Base-by-base conservation (phyloP, 305 asterid genomes). In the Fraxinus latifolia region DNA sequence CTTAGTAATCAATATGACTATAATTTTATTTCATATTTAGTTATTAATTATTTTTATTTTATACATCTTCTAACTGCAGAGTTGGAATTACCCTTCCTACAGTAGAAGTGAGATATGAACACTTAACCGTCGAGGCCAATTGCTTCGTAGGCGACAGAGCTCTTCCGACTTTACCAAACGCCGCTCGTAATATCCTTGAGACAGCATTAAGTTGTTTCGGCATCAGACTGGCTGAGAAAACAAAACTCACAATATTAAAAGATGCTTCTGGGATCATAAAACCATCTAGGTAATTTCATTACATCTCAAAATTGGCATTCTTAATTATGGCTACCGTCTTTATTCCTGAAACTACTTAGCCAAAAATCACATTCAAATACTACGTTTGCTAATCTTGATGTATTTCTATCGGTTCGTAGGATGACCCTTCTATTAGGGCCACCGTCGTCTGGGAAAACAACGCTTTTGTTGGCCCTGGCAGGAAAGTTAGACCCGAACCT, bases 351-450 rank as follows among this genome's bases (percentile, higher is more conserved):
- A 58, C 68, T 58, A 58, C 68, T 31, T 32, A 36, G 62, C 25
- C 12, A 17, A 15, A 23, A 19, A 21, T 60, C 37, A 37, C 47
- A 5, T 29, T 14, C 23, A 19, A 37, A 1, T 58, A 70, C 27
- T 33, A 6, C 17, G 19, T 32, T 44, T 71, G 8, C 21, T 32
- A 39, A 17, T 8, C 19, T 70, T 82, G 42, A 12, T 44, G 37
- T 33, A 50, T 81, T 53, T 55, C 65, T 44, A 39, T 5, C 21
- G 42, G 65, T 76, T 83, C 77, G 82, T 86, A 91, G 95, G 91
- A 89, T 91, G 93, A 87, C 95, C 44, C 93, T 91, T 67, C 79
- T 91, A 78, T 77, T 91, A 77, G 95, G 95, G 0, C 95, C 95
- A 55, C 95, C 95, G 0, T 89, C 93, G 7, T 90, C 93, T 1